Evolutionary conservation across 805 yeast genomes (phyloP).

Genomic region (Suhomyces sp.): DNA sequence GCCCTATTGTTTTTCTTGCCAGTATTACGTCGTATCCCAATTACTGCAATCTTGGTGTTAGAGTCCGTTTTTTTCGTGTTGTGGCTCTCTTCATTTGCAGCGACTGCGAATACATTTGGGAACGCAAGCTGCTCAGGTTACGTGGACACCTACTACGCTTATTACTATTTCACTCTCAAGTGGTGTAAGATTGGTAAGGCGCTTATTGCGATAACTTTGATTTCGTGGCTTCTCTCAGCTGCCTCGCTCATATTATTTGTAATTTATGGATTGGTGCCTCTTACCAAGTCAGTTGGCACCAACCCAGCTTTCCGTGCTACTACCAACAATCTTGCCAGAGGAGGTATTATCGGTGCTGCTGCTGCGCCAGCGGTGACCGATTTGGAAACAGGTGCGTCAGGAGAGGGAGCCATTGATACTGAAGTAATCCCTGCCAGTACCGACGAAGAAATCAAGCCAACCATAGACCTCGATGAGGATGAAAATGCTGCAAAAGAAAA

Average conservation of each 20-base stretch:
- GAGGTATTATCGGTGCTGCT: conserved; percentile 3
- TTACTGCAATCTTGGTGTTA: conserved; percentile 9
- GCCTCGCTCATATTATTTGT: conserved; percentile 16
- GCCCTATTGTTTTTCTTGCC: conserved; percentile 8
- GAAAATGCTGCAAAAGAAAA: background rate
- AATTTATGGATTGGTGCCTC: conserved; percentile 17
- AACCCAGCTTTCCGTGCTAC: background rate
- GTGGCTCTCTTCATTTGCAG: conserved; percentile 24
- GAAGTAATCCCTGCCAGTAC: background rate
- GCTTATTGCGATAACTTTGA: conserved; percentile 17
- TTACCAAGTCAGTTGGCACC: conserved; percentile 1
- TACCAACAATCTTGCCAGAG: background rate
- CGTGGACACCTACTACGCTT: background rate
- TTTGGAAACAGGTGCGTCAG: background rate
- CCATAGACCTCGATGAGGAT: background rate
- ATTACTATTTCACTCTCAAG: background rate
- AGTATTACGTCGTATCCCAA: conserved; percentile 9
- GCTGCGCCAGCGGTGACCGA: background rate
- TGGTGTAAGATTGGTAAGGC: conserved; percentile 23
- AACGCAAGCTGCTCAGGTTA: conserved; percentile 6
- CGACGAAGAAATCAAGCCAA: background rate
- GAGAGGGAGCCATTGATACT: background rate
- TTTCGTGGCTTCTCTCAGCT: conserved; percentile 19
- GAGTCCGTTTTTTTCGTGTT: conserved; percentile 18
- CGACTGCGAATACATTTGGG: conserved; percentile 19